Base-by-base conservation (phyloP, 805 yeast genomes). In the Brettanomyces bruxellensis region DNA sequence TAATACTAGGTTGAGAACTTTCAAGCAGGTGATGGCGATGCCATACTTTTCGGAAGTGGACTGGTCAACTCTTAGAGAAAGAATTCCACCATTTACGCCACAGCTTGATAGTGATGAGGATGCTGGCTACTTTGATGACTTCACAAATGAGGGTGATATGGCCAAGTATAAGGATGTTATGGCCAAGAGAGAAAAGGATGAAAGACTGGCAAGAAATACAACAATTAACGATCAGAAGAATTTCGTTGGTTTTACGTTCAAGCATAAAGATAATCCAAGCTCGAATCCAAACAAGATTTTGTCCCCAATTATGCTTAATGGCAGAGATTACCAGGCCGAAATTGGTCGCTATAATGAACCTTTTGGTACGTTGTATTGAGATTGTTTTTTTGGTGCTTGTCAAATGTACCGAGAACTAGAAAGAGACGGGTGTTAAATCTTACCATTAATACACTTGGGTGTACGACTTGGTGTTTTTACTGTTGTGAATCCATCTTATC, bases 51-150 rank as follows among this genome's bases (percentile, higher is more conserved):
- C 78, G 28, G 98, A 91, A 56, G 79, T 88, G 28, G 83, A 86
- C 58, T 91, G 95, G 83, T 78, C 73, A 5, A 67, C 67, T 9
- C 65, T 93, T 54, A 75, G 96, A 58, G 68, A 65, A 32, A 74
- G 80, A 50, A 74, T 82, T 23, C 97, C 99, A 4, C 99, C 99
- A 34, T 93, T 93, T 64, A 86, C 93, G 18, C 99, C 99, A 3
- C 96, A 95, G 57, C 73, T 93, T 52, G 98, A 93, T 61, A 86
- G 89, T 50, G 99, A 93, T 58, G 93, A 89, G 51, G 99, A 93
- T 67, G 98, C 98, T 0, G 99, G 99, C 1, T 93, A 93, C 67
- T 93, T 93, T 62, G 99, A 93, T 67, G 99, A 93, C 65, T 93
- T 93, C 64, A 87, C 87, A 49, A 93, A 89, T 64, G 98, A 91